phyloP scores from a whole-genome alignment of 306 rosid genomes.

The Comarum palustre region DNA sequence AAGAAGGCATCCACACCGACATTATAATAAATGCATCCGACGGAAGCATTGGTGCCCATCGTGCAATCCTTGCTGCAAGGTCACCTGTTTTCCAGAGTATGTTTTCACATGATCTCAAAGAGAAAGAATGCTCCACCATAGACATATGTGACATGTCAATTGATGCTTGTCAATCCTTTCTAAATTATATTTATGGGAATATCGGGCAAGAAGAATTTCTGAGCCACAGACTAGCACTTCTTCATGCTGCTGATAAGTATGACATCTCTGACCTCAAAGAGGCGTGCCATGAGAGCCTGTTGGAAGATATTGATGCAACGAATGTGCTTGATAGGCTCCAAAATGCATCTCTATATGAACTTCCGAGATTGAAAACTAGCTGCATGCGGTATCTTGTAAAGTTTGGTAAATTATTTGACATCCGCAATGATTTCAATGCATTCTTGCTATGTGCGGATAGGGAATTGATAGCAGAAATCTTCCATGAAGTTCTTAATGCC shows the following conservation, averaged over 20 bases:
- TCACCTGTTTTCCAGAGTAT: slow-evolving; percentile 91
- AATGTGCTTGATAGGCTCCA: slow-evolving; percentile 97
- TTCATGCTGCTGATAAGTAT: slow-evolving; percentile 85
- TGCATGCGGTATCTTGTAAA: slow-evolving; percentile 84
- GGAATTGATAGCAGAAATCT: slow-evolving; percentile 77
- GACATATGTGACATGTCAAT: slow-evolving; percentile 87
- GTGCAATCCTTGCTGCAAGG: slow-evolving; percentile 85
- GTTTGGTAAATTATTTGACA: slow-evolving; percentile 85
- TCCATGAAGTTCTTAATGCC: slow-evolving; percentile 71
- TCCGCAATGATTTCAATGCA: slow-evolving; percentile 68
- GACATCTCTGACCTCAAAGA: slow-evolving; percentile 82
- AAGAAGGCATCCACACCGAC: slow-evolving; percentile 86
- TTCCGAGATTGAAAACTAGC: slow-evolving; percentile 63
- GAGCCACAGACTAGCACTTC: slow-evolving; percentile 67
- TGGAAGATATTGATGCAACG: slow-evolving; percentile 81
- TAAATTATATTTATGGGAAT: slow-evolving; percentile 76
- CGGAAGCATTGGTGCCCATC: slow-evolving; percentile 84
- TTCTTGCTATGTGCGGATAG: slow-evolving; percentile 82
- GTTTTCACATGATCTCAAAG: slow-evolving; percentile 87
- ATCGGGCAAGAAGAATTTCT: slow-evolving; percentile 72
- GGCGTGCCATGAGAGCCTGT: slow-evolving; percentile 84
- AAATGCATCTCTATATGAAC: slow-evolving; percentile 71
- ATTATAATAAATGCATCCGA: slow-evolving; percentile 69
- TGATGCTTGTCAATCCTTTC: slow-evolving; percentile 76
- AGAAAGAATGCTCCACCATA: slow-evolving; percentile 73